Percentiles rank a stretch among this genome's conserved stretches.
phyloP scores from a whole-genome alignment of 1,284 basidiomycete genomes.

The Tylopilus sp. region DNA sequence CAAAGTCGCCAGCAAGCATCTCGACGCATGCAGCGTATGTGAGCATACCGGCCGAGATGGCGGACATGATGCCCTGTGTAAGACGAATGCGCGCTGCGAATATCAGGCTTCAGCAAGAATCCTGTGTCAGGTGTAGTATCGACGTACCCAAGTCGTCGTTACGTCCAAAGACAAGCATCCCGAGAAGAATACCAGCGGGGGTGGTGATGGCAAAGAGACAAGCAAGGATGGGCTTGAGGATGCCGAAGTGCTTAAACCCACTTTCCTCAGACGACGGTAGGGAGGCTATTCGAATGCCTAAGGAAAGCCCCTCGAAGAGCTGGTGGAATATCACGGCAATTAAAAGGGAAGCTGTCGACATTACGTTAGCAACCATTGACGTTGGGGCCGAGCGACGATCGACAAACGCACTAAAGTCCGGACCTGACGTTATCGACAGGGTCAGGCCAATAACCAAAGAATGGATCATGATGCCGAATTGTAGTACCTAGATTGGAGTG shows the following conservation, averaged over 20 bases:
- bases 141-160: slow-evolving; percentile 43
- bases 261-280: slow-evolving; percentile 56
- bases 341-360: slow-evolving; percentile 68
- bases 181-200: slow-evolving; percentile 72
- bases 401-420: slow-evolving; percentile 71
- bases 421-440: slow-evolving; percentile 71
- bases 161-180: slow-evolving; percentile 59
- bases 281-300: slow-evolving; percentile 80
- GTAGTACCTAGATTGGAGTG: slow-evolving; percentile 64
- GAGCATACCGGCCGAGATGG: slow-evolving; percentile 82
- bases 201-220: slow-evolving; percentile 78
- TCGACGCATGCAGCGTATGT: slow-evolving; percentile 83
- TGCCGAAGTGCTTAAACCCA: slow-evolving; percentile 29
- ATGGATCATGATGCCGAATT: slow-evolving; percentile 86
- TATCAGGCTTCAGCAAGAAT: slow-evolving; percentile 1
- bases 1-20: slow-evolving; percentile 85
- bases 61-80: slow-evolving; percentile 77
- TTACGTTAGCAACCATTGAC: slow-evolving; percentile 16
- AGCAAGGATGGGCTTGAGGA: slow-evolving; percentile 65
- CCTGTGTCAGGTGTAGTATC: neutral
- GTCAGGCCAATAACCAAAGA: slow-evolving; percentile 83
- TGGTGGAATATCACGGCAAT: slow-evolving; percentile 84
- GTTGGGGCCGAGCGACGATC: neutral
- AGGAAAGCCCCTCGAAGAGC: slow-evolving; percentile 81
- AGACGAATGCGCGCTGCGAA: slow-evolving; percentile 59